A percentile compares a stretch with the other conserved stretches of the same genome.
phyloP scores from a whole-genome alignment of 208 protist species.

The Phytomonas serpens region DNA sequence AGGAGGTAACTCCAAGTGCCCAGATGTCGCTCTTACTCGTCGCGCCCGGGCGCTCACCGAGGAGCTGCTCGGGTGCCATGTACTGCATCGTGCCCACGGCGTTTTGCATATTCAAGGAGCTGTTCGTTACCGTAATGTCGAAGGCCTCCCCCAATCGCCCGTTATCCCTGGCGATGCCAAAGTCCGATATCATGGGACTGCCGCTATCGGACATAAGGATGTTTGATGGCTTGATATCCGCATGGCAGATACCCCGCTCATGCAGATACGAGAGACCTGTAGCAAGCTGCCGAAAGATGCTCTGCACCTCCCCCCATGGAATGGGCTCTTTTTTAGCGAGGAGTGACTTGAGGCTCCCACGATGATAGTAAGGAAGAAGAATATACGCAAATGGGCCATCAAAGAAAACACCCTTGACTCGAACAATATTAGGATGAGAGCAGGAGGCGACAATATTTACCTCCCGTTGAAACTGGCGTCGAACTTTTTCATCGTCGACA shows the following conservation, averaged over 20 bases:
- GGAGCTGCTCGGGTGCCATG: constrained; percentile 61
- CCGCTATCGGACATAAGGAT: constrained; percentile 58
- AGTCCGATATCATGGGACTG: constrained; percentile 68
- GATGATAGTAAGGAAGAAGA: constrained; percentile 44
- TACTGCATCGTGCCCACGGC: constrained; percentile 37
- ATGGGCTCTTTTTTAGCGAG: constrained; percentile 32
- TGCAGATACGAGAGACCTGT: constrained; percentile 65
- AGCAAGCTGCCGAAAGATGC: constrained; percentile 55
- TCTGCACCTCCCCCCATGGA: constrained; percentile 39
- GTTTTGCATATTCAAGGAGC: constrained; percentile 6
- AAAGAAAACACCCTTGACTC: constrained; percentile 69
- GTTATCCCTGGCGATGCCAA: constrained; percentile 62
- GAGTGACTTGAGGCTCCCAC: constrained; percentile 30
- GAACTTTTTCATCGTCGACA: constrained; percentile 34
- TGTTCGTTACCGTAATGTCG: constrained; percentile 36
- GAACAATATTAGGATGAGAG: constrained; percentile 59
- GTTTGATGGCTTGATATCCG: constrained; percentile 69
- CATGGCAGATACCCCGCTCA: constrained; percentile 67
- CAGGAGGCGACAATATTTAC: constrained; percentile 44
- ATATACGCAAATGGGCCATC: constrained; percentile 67
- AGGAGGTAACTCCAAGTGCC: constrained; percentile 47
- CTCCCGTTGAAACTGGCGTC: constrained; percentile 47
- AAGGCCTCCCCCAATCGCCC: constrained; percentile 24
- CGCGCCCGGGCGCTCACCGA: constrained; percentile 5
- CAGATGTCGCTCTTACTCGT: constrained; percentile 51